Conservation (phyloP, 352 stramenopile species). For the Pythium periplocum region DNA sequence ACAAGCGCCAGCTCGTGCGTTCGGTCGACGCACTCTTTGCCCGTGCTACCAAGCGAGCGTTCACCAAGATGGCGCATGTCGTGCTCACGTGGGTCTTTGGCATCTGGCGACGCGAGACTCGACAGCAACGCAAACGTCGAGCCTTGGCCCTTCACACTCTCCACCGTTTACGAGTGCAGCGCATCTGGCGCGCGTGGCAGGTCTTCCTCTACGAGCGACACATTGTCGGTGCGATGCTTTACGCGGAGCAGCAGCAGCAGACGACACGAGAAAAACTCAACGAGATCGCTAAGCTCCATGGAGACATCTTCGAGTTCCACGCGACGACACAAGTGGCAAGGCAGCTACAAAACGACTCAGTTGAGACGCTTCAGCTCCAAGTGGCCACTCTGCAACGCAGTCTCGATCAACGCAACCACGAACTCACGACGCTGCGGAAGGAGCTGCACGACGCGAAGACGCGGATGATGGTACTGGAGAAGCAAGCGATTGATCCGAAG, state of each 20-base stretch:
- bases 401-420: slow-evolving; percentile 39
- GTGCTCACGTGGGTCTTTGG: slow-evolving; percentile 62
- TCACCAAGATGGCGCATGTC: slow-evolving; percentile 50
- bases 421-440: slow-evolving; percentile 45
- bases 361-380: slow-evolving; percentile 28
- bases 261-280: slow-evolving; percentile 27
- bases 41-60: slow-evolving; percentile 49
- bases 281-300: slow-evolving; percentile 55
- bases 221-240: slow-evolving; percentile 70
- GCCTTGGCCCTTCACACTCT: slow-evolving; percentile 15
- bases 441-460: slow-evolving; percentile 33
- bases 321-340: slow-evolving; percentile 26
- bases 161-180: slow-evolving; percentile 29
- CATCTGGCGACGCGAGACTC: slow-evolving; percentile 39
- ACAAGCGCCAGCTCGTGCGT: slow-evolving; percentile 61
- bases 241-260: slow-evolving; percentile 52
- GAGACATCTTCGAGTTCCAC: slow-evolving; percentile 46
- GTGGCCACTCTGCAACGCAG: slow-evolving; percentile 24
- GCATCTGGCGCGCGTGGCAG: slow-evolving; percentile 43
- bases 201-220: slow-evolving; percentile 50
- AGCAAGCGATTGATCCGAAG: slow-evolving; percentile 39
- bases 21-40: slow-evolving; percentile 61
- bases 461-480: slow-evolving; percentile 31
- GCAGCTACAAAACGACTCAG: slow-evolving; percentile 34
- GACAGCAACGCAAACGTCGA: slow-evolving; percentile 23